Conservation (phyloP, 2,329 filamentous ascomycete species). For the Fusarium setosum region DNA sequence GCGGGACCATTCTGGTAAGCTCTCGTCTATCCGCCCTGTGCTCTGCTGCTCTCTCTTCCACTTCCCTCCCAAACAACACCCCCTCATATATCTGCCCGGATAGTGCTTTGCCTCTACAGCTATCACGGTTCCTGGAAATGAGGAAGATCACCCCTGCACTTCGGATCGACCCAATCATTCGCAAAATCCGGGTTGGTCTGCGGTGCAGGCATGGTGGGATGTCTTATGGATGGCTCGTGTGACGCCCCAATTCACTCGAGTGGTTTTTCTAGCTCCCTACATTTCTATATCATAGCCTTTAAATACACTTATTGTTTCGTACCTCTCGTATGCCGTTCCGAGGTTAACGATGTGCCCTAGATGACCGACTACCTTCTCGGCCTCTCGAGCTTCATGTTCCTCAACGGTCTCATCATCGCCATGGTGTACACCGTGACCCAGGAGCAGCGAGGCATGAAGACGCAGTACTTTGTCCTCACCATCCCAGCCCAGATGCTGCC, state of each 20-base stretch:
- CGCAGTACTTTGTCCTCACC: conserved; percentile 83
- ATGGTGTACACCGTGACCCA: conserved; percentile 87
- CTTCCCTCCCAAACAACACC: conserved; percentile 39
- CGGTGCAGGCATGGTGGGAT: conserved; percentile 82
- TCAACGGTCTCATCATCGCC: conserved; percentile 78
- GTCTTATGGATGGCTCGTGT: conserved; percentile 76
- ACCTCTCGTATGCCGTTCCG: conserved; percentile 14
- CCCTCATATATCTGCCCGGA: conserved; percentile 82
- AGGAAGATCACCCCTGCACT: conserved; percentile 83
- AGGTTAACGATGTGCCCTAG: conserved; percentile 43
- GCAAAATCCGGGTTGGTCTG: conserved; percentile 72
- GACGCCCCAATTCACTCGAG: conserved; percentile 68
- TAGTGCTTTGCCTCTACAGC: conserved; percentile 73
- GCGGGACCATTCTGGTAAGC: conserved; percentile 82
- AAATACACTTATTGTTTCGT: conserved; percentile 26
- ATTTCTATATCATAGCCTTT: conserved; percentile 52
- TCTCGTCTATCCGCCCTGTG: conserved; percentile 39
- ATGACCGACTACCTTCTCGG: conserved; percentile 47
- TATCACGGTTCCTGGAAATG: conserved; percentile 87
- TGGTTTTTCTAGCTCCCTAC: conserved; percentile 73
- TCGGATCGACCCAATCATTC: conserved; percentile 72
- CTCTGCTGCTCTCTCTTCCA: conserved; percentile 28
- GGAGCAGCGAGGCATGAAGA: conserved; percentile 82
- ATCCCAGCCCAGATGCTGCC: conserved; percentile 87
- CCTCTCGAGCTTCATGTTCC: conserved; percentile 58